These are phyloP conservation scores for Pestalotiopsis sp. DNA, from an alignment of 2,329 filamentous ascomycete species.

Conservation along the genomic window DNA sequence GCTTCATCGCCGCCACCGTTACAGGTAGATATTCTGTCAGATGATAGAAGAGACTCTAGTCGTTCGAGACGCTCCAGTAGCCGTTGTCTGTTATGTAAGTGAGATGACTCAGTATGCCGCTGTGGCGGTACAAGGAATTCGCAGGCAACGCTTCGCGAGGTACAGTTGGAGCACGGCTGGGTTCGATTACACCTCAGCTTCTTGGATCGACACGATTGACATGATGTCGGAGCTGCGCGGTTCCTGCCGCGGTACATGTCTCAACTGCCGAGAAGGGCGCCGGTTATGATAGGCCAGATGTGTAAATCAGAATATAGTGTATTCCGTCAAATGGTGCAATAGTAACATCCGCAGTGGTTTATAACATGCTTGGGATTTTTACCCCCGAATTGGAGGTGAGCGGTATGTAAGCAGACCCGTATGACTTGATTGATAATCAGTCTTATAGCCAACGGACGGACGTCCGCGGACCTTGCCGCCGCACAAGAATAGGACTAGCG, in stretches of 20 bases:
- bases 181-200: slow-evolving; percentile 23
- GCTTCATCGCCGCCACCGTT: not conserved
- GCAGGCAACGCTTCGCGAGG: slow-evolving; percentile 18
- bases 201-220: slow-evolving; percentile 22
- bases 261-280: not conserved
- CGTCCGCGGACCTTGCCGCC: not conserved
- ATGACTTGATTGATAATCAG: not conserved
- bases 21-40: not conserved
- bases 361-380: no score
- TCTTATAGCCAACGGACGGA: not conserved
- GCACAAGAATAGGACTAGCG: not conserved
- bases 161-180: slow-evolving; percentile 23
- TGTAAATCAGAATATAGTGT: not conserved
- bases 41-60: slow-evolving; percentile 22
- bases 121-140: slow-evolving; percentile 19
- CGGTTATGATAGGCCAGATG: not conserved
- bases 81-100: slow-evolving; percentile 5
- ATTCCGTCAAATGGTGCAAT: not conserved
- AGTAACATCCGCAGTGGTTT: not conserved
- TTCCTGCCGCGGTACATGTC: slow-evolving; percentile 18
- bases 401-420: slow-evolving; percentile 15
- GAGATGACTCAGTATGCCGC: slow-evolving; percentile 5
- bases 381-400: not conserved
- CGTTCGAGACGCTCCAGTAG: slow-evolving; percentile 20
- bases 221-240: slow-evolving; percentile 21